A percentile compares a stretch with the other conserved stretches of the same genome.
These are phyloP conservation scores for Fomitopsis schrenkii DNA, from an alignment of 1,284 basidiomycete genomes.

Conservation along the genomic window DNA sequence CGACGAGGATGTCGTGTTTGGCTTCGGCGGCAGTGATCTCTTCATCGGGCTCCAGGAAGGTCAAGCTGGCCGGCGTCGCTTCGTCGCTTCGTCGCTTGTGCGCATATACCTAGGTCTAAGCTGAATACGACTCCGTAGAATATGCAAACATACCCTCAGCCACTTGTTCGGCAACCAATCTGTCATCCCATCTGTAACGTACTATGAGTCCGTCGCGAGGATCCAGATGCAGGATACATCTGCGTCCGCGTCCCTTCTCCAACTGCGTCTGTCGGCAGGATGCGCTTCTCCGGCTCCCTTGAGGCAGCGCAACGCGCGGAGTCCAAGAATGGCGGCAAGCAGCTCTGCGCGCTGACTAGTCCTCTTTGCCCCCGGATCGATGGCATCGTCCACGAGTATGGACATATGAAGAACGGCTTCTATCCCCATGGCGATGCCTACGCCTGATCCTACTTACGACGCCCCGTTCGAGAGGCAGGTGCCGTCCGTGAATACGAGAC, in stretches of 20 bases:
- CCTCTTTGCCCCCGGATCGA: not conserved
- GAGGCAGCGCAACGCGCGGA: not conserved
- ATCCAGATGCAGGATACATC: not conserved
- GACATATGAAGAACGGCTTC: not conserved
- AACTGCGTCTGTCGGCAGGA: not conserved
- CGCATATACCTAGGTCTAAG: not conserved
- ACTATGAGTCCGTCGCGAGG: not conserved
- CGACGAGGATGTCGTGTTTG: not conserved
- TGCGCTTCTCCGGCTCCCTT: not conserved
- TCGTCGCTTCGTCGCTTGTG: not conserved
- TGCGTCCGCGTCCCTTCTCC: not conserved
- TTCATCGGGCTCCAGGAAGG: not conserved
- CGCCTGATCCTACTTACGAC: not conserved
- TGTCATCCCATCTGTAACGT: constrained; percentile 1
- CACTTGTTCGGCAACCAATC: constrained; percentile 1
- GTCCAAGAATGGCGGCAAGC: not conserved
- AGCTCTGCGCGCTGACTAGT: constrained; percentile 3
- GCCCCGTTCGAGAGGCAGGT: constrained; percentile 2
- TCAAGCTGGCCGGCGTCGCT: too few relatives aligned
- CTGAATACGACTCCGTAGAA: not conserved
- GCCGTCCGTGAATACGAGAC: constrained; percentile 4
- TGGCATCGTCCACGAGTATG: not conserved
- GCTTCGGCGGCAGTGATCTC: not conserved
- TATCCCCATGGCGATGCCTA: constrained; percentile 1
- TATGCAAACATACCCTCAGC: not conserved